Conservation (phyloP, 2,329 filamentous ascomycete species). For the Fusarium sp. region DNA sequence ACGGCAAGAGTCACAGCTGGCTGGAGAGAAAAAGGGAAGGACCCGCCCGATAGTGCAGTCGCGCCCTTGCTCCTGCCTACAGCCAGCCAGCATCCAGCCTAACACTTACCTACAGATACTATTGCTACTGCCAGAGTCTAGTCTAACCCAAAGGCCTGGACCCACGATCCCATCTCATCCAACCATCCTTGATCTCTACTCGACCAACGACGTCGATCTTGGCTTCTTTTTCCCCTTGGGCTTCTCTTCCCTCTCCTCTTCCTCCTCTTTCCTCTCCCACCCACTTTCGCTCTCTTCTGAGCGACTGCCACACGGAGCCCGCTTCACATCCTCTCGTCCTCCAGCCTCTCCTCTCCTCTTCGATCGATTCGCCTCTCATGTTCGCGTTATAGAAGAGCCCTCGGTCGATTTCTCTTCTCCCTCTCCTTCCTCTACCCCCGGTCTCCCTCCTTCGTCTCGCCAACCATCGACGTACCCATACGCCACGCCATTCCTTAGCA, state of each 20-base stretch:
- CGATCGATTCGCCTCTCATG: slow-evolving; percentile 45
- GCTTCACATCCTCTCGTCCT: not conserved
- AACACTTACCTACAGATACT: not conserved
- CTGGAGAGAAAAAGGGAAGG: slow-evolving; percentile 12
- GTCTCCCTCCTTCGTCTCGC: slow-evolving; percentile 11
- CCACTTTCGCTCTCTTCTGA: slow-evolving; percentile 35
- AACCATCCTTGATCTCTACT: slow-evolving; percentile 26
- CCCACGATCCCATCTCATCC: slow-evolving; percentile 31
- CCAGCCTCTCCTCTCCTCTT: not conserved
- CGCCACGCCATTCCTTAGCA: slow-evolving; percentile 25
- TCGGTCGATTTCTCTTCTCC: slow-evolving; percentile 34
- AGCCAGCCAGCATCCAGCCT: not conserved
- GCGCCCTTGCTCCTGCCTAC: slow-evolving; percentile 23
- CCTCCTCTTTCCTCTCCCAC: slow-evolving; percentile 11
- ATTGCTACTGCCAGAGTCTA: not conserved
- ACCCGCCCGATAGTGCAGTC: slow-evolving; percentile 35
- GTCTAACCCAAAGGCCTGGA: slow-evolving; percentile 22
- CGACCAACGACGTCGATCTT: slow-evolving; percentile 38
- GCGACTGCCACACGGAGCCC: slow-evolving; percentile 26
- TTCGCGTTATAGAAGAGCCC: slow-evolving; percentile 51
- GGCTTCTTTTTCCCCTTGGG: slow-evolving; percentile 33
- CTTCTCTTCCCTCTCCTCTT: slow-evolving; percentile 21
- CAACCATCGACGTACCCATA: slow-evolving; percentile 27
- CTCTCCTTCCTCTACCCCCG: slow-evolving; percentile 20
- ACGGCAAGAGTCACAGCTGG: slow-evolving; percentile 28